Base-by-base conservation (phyloP, 2,329 filamentous ascomycete species). In the Xylariomycetidae sp. region DNA sequence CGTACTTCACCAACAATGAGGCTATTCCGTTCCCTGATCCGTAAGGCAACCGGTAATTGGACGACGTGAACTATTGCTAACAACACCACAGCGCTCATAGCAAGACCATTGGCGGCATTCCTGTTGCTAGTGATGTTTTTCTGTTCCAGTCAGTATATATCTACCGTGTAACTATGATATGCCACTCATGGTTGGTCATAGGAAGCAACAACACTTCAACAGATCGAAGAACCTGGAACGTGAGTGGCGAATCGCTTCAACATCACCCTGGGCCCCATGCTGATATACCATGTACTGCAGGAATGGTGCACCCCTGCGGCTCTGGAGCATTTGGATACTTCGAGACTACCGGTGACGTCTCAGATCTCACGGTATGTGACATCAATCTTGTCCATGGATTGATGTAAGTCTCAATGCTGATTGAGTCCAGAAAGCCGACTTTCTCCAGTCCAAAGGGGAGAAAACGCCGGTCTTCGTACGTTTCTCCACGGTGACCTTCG, bases 1-100 rank as follows among this genome's bases (percentile, higher is more conserved):
- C 61, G 0, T 74, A 73, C 50, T 73, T 72, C 45, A 75, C 69
- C 28, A 72, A 67, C 45, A 73, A 73, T 31, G 70, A 75, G 38
- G 70, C 63, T 25, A 65, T 66, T 25, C 70, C 69, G 0, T 67
- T 63, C 34, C 70, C 68, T 3, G 69, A 74, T 38, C 55, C 63
- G 50, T 63, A 33, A 43, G 57, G 44, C n/a, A n/a, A n/a, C n/a
- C n/a, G n/a, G n/a, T n/a, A n/a, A n/a, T n/a, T n/a, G n/a, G n/a
- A n/a, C n/a, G n/a, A n/a, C n/a, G n/a, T n/a, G n/a, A n/a, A n/a
- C n/a, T n/a, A n/a, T n/a, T n/a, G n/a, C n/a, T n/a, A n/a, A n/a
- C n/a, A n/a, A n/a, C n/a, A n/a, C n/a, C n/a, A n/a, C n/a, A n/a
- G 37, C 6, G 41, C 42, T 16, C 68, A 72, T 47, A 72, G 68